Base-by-base conservation (phyloP, 768 basidiomycete genomes). In the Rhizopogon salebrosus region DNA sequence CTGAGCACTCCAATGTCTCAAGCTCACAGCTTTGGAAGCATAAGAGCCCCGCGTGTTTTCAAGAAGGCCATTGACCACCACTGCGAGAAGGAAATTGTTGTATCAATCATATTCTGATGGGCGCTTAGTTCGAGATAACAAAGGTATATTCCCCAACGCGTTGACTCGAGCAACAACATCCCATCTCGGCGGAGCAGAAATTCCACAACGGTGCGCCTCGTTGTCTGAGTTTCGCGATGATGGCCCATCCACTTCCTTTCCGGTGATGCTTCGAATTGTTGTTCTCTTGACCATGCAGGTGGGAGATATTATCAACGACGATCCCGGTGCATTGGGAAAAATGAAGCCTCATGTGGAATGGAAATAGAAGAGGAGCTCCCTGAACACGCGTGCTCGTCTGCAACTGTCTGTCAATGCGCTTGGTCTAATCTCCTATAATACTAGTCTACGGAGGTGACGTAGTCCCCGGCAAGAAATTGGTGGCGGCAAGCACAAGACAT, bases 81-180 rank as follows among this genome's bases (percentile, higher is more conserved):
- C 52, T 31, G 39, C 27, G 27, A 23, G 42, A 55, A 52, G 37
- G 26, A 36, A 14, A 27, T 45, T 29, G 43, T 45, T 45, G 57
- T 48, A 64, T 64, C 60, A 57, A 62, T 59, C 60, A 54, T 64
- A 57, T 58, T 62, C 52, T 58, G 58, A 61, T 62, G 62, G 55
- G 48, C 22, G 41, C 29, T 24, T 43, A 37, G 39, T 40, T 23
- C 36, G 31, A 38, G 34, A 43, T 36, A 54, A 42, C 42, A 50
- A 55, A 37, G 49, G 41, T 16, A 13, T 45, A 29, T 53, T 53
- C 20, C 54, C 42, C 54, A 51, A 53, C 42, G 54, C 5, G 54
- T 43, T 39, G 20, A 55, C 41, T 29, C 6, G 26, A 48, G 14
- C 31, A 38, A 45, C 51, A 41, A 39, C 46, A 29, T 45, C 35